Evolutionary conservation across 2,329 filamentous ascomycete genomes (phyloP), one percentile per base, ranked within the genome.

Genomic region (Colletotrichum liriopes): DNA sequence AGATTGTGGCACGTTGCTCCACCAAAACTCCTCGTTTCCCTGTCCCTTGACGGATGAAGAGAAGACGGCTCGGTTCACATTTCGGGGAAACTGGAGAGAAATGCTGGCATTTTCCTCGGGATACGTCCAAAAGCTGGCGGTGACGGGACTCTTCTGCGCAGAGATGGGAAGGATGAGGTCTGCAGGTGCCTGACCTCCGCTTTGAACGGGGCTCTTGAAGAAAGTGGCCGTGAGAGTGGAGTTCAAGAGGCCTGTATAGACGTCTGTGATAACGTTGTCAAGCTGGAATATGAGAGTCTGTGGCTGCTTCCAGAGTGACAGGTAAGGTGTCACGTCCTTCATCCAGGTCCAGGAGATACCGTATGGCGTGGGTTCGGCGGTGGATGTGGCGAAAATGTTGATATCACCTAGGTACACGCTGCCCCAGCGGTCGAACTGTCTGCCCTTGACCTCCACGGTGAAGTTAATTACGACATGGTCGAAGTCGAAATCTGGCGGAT

Each of bases 241-340:
- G 78, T 95, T 92, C 84, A 92, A 94, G 2, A 88, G 81, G 0
- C 89, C 94, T 0, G 93, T 96, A 77, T 96, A 95, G 4, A 86
- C 88, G 73, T 89, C 85, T 74, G 93, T 88, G 60, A 96, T 85
- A 9, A 94, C 80, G 76, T 95, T 96, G 72, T 89, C 93, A 2
- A 96, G 86, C 77, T 96, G 93, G 76, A 97, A 95, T 54, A 96
- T 94, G 67, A 96, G 78, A 74, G 88, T 95, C 78, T 95, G 93
- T 1, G 89, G 86, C 60, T 86, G 76, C 73, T 88, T 90, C 89
- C 94, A 95, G 9, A 96, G 83, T 3, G 89, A 85, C 20, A 92
- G 82, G 78, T 91, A 95, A 61, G 88, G 86, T 1, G 92, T 93
- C 89, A 94, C 90, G 78, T 97, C 93, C 81, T 96, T 96, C 61